Conservation (phyloP, 73 alveolate genomes). For the Tetrahymena thermophila region DNA sequence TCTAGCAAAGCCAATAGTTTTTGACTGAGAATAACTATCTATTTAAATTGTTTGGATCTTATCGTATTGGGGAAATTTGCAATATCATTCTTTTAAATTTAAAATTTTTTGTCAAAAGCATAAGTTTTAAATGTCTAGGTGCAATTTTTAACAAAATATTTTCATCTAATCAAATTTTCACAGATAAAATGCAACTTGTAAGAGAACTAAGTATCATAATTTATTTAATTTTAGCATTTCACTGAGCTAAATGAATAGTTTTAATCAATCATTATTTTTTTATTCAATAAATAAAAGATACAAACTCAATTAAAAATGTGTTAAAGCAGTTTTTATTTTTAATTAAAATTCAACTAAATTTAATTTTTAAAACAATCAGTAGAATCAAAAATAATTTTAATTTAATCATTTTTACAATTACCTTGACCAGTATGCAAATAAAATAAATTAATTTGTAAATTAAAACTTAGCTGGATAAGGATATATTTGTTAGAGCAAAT, state of each 20-base stretch:
- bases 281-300: background rate
- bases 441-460: background rate
- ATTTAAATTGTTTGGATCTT: background rate
- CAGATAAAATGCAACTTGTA: background rate
- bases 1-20: background rate
- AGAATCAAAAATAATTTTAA: too few species aligned
- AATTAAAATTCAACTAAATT: too few species aligned
- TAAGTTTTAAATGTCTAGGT: background rate
- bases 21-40: background rate
- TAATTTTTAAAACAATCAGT: too few species aligned
- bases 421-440: background rate
- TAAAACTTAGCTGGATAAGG: background rate
- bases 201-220: background rate
- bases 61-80: background rate
- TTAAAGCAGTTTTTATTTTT: background rate
- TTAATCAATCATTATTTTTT: background rate
- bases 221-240: background rate
- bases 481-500: background rate
- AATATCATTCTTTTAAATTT: background rate
- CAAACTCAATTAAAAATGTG: background rate
- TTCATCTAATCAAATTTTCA: background rate
- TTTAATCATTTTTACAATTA: too few species aligned
- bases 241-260: background rate
- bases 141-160: background rate
- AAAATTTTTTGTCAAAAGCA: background rate